These are phyloP conservation scores for Colletotrichum lentis DNA, from an alignment of 2,329 filamentous ascomycete species.

Conservation along the genomic window DNA sequence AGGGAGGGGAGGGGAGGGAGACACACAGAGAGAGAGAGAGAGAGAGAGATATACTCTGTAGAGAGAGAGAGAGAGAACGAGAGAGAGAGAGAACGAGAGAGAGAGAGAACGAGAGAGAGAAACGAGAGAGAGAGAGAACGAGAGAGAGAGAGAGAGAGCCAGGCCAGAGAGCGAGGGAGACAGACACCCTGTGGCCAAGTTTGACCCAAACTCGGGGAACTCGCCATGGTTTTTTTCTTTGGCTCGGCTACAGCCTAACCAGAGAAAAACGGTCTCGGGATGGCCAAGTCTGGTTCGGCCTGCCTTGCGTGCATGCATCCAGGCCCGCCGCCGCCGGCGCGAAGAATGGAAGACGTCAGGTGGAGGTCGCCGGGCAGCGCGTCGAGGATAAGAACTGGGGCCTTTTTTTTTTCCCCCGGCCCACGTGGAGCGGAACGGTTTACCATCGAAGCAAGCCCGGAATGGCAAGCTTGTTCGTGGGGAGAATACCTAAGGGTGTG, in stretches of 20 bases:
- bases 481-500: too few relatives aligned
- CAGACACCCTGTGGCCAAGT: too few relatives aligned
- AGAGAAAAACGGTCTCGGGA: background rate
- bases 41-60: too few relatives aligned
- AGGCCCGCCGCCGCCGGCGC: background rate
- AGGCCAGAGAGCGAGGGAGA: too few relatives aligned
- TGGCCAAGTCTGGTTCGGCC: background rate
- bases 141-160: too few relatives aligned
- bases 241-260: background rate
- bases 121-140: too few relatives aligned
- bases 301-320: background rate
- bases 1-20: too few relatives aligned
- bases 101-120: too few relatives aligned
- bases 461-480: background rate
- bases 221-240: background rate
- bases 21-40: too few relatives aligned
- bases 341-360: constrained; percentile 14
- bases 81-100: too few relatives aligned
- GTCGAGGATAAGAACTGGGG: background rate
- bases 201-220: background rate
- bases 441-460: background rate
- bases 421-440: background rate
- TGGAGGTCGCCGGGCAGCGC: background rate
- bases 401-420: too few relatives aligned
- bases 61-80: background rate